Conservation (phyloP, 495 filamentous ascomycete genomes). For the Lasiosphaeris hirsuta region DNA sequence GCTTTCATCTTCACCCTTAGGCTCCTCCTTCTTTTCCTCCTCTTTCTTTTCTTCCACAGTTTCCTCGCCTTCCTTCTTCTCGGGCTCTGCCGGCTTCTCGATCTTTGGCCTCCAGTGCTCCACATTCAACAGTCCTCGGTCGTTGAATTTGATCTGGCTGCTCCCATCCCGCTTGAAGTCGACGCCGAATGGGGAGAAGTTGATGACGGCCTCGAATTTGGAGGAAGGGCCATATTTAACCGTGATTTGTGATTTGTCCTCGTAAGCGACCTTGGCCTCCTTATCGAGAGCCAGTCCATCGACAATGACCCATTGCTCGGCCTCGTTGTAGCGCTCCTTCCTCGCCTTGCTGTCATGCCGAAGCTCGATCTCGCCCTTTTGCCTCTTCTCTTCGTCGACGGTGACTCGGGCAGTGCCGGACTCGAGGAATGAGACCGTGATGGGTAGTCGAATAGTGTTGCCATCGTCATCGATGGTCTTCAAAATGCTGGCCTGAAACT, state of each 20-base stretch:
- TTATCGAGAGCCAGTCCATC: constrained; percentile 70
- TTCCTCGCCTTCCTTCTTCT: constrained; percentile 50
- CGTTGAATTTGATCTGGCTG: constrained; percentile 84
- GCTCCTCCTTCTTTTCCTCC: constrained; percentile 38
- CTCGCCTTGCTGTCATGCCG: constrained; percentile 77
- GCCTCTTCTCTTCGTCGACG: constrained; percentile 84
- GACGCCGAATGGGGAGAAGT: constrained; percentile 74
- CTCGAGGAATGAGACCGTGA: constrained; percentile 82
- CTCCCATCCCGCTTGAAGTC: constrained; percentile 80
- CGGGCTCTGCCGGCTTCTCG: constrained; percentile 55
- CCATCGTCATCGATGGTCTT: constrained; percentile 64
- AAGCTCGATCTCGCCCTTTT: constrained; percentile 84
- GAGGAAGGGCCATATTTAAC: constrained; percentile 76
- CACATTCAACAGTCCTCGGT: constrained; percentile 80
- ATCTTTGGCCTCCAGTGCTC: constrained; percentile 94
- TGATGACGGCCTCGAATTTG: constrained; percentile 75
- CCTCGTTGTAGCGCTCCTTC: constrained; percentile 93
- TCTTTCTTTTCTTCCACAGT: constrained; percentile 21
- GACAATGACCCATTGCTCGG: constrained; percentile 80
- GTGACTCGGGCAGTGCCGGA: constrained; percentile 83
- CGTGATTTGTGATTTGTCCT: constrained; percentile 64
- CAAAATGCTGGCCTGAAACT: constrained; percentile 71
- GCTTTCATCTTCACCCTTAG: constrained; percentile 63
- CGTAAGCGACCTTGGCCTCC: constrained; percentile 55
- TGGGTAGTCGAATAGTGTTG: constrained; percentile 69